These are phyloP conservation scores for Pythium phragmiticola DNA, from an alignment of 352 stramenopile species.

Conservation along the genomic window DNA sequence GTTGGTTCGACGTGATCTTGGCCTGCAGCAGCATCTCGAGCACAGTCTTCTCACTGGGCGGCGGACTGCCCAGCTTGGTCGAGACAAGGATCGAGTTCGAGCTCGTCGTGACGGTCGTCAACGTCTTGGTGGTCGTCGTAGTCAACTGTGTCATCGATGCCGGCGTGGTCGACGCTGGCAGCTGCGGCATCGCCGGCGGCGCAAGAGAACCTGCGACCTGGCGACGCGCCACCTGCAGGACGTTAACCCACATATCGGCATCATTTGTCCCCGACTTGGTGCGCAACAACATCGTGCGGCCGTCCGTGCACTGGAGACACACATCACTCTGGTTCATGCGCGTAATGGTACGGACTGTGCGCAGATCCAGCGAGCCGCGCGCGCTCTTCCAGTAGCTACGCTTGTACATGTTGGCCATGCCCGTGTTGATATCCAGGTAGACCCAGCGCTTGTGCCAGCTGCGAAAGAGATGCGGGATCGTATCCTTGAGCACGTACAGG, in stretches of 20 bases:
- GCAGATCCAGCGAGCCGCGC: constrained; percentile 71
- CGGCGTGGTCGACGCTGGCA: constrained; percentile 2
- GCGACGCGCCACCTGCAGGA: constrained; percentile 66
- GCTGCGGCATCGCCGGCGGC: neutral
- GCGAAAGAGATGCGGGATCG: constrained; percentile 70
- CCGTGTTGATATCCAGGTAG: constrained; percentile 74
- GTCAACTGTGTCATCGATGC: constrained; percentile 9
- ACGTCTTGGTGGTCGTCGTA: constrained; percentile 17
- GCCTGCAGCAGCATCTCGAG: constrained; percentile 16
- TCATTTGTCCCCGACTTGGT: constrained; percentile 49
- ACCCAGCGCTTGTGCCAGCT: constrained; percentile 85
- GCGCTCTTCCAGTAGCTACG: constrained; percentile 82
- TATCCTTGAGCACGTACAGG: constrained; percentile 74
- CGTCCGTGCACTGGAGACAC: constrained; percentile 57
- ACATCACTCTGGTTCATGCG: constrained; percentile 74
- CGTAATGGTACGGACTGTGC: constrained; percentile 55
- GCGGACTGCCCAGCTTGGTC: constrained; percentile 8
- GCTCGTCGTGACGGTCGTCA: constrained; percentile 4
- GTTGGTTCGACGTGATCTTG: constrained; percentile 13
- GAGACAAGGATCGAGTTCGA: constrained; percentile 13
- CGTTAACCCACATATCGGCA: constrained; percentile 69
- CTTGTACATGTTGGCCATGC: constrained; percentile 78
- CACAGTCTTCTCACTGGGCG: constrained; percentile 14
- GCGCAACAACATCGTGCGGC: constrained; percentile 59
- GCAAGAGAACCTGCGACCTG: constrained; percentile 27